Percentiles rank a stretch among this genome's conserved stretches.
phyloP scores from a whole-genome alignment of 106 monocot species.

The Dendrobium catenatum region DNA sequence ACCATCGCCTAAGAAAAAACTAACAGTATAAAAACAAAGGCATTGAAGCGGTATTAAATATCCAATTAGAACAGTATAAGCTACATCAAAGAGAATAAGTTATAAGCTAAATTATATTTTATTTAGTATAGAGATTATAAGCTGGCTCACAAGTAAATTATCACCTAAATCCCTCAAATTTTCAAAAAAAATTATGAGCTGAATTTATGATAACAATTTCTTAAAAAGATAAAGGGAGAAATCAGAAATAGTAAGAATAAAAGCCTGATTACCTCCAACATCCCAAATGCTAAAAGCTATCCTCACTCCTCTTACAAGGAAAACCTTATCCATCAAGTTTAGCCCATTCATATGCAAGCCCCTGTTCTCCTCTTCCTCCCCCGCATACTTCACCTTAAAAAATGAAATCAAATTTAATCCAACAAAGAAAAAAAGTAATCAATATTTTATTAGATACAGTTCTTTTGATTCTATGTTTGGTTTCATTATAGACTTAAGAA shows the following conservation, averaged over 20 bases:
- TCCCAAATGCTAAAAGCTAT: slow-evolving; percentile 87
- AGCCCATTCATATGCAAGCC: slow-evolving; percentile 65
- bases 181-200: neutral
- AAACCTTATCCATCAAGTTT: slow-evolving; percentile 68
- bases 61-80: neutral
- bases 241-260: neutral
- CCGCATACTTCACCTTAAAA: slow-evolving; percentile 59
- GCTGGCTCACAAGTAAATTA: too few species aligned
- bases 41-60: neutral
- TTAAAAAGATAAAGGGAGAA: neutral
- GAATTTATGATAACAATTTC: neutral
- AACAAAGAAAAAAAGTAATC: neutral
- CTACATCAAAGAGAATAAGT: neutral
- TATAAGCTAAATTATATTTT: too few species aligned
- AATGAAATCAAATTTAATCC: neutral
- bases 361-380: slow-evolving; percentile 42
- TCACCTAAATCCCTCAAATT: too few species aligned
- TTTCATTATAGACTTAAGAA: too few species aligned
- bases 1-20: slow-evolving; percentile 40
- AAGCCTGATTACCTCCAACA: slow-evolving; percentile 54
- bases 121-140: too few species aligned
- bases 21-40: neutral
- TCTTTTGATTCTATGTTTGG: neutral
- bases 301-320: slow-evolving; percentile 42
- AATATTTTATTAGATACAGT: neutral